Evolutionary conservation across 108 stramenopile species (phyloP).

Genomic region (Aurantiochytrium sp.): DNA sequence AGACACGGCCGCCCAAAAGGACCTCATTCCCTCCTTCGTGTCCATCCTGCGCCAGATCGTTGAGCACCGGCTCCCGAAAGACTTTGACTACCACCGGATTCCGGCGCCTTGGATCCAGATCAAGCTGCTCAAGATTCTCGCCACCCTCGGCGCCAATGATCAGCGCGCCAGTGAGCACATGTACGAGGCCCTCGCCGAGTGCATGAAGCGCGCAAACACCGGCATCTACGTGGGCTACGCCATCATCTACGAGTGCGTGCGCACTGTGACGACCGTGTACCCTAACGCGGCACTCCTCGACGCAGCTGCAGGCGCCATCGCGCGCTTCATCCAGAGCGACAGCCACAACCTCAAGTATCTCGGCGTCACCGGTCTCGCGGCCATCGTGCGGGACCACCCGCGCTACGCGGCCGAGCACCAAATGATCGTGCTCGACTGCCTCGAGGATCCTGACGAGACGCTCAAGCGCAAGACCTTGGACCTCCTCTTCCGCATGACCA

Average conservation of each 20-base stretch:
- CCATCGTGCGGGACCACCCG: constrained; percentile 90
- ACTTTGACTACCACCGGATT: constrained; percentile 96
- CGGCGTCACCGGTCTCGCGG: constrained; percentile 89
- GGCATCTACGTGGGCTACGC: constrained; percentile 98
- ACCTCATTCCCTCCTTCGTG: constrained; percentile 84
- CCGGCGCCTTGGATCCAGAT: constrained; percentile 99
- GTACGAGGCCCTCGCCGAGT: constrained; percentile 92
- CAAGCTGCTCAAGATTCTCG: constrained; percentile 83
- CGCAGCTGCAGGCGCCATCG: constrained; percentile 86
- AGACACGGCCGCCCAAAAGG: constrained; percentile 74
- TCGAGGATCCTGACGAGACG: constrained; percentile 96
- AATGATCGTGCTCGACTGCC: constrained; percentile 96
- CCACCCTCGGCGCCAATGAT: constrained; percentile 78
- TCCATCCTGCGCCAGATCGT: constrained; percentile 92
- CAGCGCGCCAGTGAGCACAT: constrained; percentile 72
- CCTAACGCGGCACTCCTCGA: constrained; percentile 91
- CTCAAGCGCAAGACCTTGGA: constrained; percentile 94
- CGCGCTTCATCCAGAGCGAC: constrained; percentile 72
- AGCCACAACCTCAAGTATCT: constrained; percentile 95
- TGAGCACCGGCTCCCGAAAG: constrained; percentile 90
- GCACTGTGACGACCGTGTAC: constrained; percentile 90
- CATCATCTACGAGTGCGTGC: constrained; percentile 90
- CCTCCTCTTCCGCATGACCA: constrained; percentile 92
- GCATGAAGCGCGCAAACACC: constrained; percentile 90
- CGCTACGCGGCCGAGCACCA: constrained; percentile 94